A percentile compares a stretch with the other conserved stretches of the same genome.
Conservation (phyloP, 257 asterid species). For the Solanum pinnatisectum region DNA sequence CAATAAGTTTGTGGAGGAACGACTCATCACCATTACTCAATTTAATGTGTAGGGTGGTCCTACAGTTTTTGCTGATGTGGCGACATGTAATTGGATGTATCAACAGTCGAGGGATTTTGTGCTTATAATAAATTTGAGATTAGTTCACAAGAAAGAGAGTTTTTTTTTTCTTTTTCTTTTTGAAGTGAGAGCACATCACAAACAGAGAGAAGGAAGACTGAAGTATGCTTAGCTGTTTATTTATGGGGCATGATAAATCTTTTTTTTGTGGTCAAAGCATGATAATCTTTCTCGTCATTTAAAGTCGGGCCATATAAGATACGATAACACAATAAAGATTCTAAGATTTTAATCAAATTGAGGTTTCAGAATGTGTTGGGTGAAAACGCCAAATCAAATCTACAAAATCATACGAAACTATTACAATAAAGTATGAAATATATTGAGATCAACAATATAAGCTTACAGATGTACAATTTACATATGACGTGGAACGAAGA, state of each 20-base stretch:
- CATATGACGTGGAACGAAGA: neutral
- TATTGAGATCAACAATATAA: neutral
- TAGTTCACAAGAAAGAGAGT: neutral
- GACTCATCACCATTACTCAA: conserved; percentile 44
- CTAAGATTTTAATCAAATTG: neutral
- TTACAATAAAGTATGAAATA: neutral
- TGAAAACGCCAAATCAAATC: neutral
- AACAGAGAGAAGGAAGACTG: neutral
- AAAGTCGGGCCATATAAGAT: neutral
- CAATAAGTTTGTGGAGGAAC: neutral
- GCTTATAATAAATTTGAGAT: neutral
- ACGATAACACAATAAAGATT: neutral
- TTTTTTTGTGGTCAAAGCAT: neutral
- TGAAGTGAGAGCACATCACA: neutral
- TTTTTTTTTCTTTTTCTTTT: neutral
- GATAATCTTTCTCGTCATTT: neutral
- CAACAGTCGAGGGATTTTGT: neutral
- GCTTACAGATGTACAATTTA: neutral
- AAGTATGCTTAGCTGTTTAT: neutral
- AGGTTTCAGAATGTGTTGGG: neutral
- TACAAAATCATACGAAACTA: too few relatives aligned
- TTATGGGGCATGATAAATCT: neutral
- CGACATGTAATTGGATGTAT: neutral
- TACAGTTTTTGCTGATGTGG: conserved; percentile 1
- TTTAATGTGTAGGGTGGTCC: conserved; percentile 25